Evolutionary conservation across 1,284 basidiomycete genomes (phyloP), one percentile per base, ranked within the genome.

Genomic region (Pyrrhoderma lamaoense): DNA sequence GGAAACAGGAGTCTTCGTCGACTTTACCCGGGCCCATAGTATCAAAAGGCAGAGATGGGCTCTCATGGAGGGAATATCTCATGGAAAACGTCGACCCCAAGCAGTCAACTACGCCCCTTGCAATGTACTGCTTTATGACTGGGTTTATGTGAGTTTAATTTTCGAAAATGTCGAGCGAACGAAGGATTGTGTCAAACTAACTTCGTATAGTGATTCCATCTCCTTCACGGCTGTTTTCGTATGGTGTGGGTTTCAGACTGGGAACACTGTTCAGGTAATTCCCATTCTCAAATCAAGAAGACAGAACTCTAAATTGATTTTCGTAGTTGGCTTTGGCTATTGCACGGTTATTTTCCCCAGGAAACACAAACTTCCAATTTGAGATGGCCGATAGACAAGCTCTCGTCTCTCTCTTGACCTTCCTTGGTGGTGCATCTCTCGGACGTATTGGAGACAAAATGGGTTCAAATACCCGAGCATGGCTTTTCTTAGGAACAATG

Each of bases 161-260:
- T 8, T 13, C 27, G 34, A 23, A 11, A 21, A 14, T 21, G n/a
- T n/a, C n/a, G n/a, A n/a, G n/a, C n/a, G n/a, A n/a, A n/a, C n/a
- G n/a, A 14, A 11, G 42, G 42, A 19, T 43, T 43, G 49, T 37
- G 35, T 9, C 9, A 36, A 47, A 42, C 38, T n/a, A 19, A 37
- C 31, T 8, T 38, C 1, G 16, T 51, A 18, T 61, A 85, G 85
- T 18, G 81, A 86, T 59, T 75, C 81, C 2, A 71, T 91, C n/a
- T 82, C 80, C 0, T 93, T 91, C 70, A 80, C 85, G 44, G 85
- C 89, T 11, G 74, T 87, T 55, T 92, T 81, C 63, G 79, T 93
- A 18, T 93, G 89, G 89, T 87, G 85, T 62, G 88, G 85, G 1
- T 93, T 92, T 67, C 88, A 93, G 66, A 92, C 83, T 0, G 84